These are phyloP conservation scores for Ogataea philodendri DNA, from an alignment of 805 yeast genomes.

Conservation along the genomic window DNA sequence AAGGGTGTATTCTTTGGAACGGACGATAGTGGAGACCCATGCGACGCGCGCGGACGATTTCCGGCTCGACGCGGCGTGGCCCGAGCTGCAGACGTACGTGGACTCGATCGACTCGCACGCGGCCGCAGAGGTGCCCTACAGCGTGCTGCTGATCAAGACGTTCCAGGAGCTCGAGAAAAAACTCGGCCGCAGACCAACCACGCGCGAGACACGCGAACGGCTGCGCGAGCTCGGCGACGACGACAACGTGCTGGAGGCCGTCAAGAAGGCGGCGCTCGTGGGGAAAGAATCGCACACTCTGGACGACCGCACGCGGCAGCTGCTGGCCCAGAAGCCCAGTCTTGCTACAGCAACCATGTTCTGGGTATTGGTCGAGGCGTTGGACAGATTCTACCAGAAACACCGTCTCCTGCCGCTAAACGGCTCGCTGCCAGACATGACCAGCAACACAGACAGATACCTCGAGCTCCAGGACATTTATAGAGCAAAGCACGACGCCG, in stretches of 20 bases:
- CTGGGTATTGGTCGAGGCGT: slow-evolving; percentile 62
- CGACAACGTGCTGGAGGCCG: slow-evolving; percentile 34
- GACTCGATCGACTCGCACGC: slow-evolving; percentile 48
- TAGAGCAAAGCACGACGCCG: slow-evolving; percentile 49
- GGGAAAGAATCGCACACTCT: slow-evolving; percentile 37
- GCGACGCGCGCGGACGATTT: slow-evolving; percentile 58
- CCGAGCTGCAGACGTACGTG: slow-evolving; percentile 51
- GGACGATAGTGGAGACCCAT: slow-evolving; percentile 75
- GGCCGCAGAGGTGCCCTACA: slow-evolving; percentile 67
- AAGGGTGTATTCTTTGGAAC: slow-evolving; percentile 51
- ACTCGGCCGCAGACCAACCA: slow-evolving; percentile 24
- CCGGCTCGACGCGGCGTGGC: slow-evolving; percentile 71
- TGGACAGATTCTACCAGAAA: slow-evolving; percentile 47
- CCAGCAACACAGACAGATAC: slow-evolving; percentile 65
- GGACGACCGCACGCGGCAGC: slow-evolving; percentile 26
- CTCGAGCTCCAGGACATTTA: slow-evolving; percentile 58
- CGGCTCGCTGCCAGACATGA: slow-evolving; percentile 87
- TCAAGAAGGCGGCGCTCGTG: slow-evolving; percentile 45
- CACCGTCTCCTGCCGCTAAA: slow-evolving; percentile 57
- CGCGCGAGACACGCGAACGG: slow-evolving; percentile 21
- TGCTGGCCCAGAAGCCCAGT: slow-evolving; percentile 26
- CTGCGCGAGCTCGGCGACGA: slow-evolving; percentile 30
- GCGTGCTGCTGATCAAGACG: slow-evolving; percentile 58
- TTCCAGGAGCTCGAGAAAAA: slow-evolving; percentile 39
- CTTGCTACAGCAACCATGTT: slow-evolving; percentile 39